Evolutionary conservation across 345 rosid species (phyloP).

Genomic region (Zanthoxylum bungeanum): DNA sequence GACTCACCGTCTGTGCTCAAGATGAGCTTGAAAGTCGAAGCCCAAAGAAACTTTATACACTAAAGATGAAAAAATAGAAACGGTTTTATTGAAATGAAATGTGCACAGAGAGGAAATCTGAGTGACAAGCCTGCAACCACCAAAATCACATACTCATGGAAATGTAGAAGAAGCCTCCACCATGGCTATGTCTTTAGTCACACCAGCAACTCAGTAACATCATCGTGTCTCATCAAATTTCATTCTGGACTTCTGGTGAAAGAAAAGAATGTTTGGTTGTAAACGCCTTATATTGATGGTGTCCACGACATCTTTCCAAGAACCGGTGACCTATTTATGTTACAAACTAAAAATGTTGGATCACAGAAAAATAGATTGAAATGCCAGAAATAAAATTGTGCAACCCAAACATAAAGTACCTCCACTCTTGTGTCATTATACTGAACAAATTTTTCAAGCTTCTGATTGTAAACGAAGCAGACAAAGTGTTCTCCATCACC

Average conservation of each 20-base stretch:
- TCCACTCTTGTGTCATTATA: neutral
- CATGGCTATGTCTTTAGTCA: neutral
- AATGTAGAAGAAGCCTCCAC: no score
- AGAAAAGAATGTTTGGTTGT: neutral
- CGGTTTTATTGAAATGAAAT: no score
- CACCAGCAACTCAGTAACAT: neutral
- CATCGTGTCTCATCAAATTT: neutral
- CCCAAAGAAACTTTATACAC: no score
- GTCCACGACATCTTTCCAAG: neutral
- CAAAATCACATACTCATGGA: no score
- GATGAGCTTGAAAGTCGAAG: no score
- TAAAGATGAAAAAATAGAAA: no score
- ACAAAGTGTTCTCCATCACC: neutral
- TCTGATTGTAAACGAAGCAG: neutral
- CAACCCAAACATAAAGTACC: neutral
- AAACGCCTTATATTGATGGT: neutral
- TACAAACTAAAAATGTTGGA: no score
- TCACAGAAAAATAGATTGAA: no score
- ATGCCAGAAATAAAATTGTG: neutral
- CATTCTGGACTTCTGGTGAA: neutral
- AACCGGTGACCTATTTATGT: neutral
- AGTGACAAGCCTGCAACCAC: no score
- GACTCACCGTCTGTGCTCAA: no score
- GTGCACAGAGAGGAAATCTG: no score
- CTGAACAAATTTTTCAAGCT: neutral